Evolutionary conservation across 257 asterid genomes (phyloP), one percentile per base, ranked within the genome.

Genomic region (Ilex asprella): DNA sequence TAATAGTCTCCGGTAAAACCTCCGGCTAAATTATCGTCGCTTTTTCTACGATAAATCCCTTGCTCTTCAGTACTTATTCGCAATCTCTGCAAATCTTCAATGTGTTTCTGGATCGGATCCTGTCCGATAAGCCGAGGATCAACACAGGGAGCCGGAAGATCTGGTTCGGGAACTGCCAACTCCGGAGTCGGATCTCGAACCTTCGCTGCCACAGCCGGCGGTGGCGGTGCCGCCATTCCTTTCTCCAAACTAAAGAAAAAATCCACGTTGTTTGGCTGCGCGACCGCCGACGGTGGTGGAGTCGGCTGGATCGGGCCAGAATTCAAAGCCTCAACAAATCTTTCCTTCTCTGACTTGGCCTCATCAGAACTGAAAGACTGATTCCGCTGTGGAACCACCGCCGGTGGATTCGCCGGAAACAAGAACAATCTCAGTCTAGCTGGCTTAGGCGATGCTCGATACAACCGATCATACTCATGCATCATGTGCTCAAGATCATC

Each of bases 71-170:
- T 97, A 2, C 5, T 7, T 3, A 92, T 68, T 65, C 86, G 77
- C 63, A 92, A 78, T 76, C 93, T 82, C 82, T 88, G 92, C 55
- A 92, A 81, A 81, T 92, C 96, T 71, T 83, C 95, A 60, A 92
- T 92, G 72, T 92, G 98, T 69, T 92, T 89, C 81, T 88, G 96
- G 79, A 92, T 92, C 81, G 96, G 88, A 81, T 92, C 97, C 64
- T 76, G 16, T 21, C 70, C 91, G 55, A 73, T 56, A 57, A 65
- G 44, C 72, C 86, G 76, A 59, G 79, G 90, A 59, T 83, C 95
- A 66, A 68, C 15, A 62, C 73, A 79, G 41, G 81, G 83, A 2
- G 15, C 10, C 10, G 10, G 29, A 46, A 46, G 4, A 2, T 46
- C 15, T 10, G 52, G 13, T 16, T 15, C 57, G 3, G 0, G 30